These are phyloP conservation scores for Trichodelitschia bisporula DNA, from an alignment of 495 filamentous ascomycete genomes.

Conservation along the genomic window DNA sequence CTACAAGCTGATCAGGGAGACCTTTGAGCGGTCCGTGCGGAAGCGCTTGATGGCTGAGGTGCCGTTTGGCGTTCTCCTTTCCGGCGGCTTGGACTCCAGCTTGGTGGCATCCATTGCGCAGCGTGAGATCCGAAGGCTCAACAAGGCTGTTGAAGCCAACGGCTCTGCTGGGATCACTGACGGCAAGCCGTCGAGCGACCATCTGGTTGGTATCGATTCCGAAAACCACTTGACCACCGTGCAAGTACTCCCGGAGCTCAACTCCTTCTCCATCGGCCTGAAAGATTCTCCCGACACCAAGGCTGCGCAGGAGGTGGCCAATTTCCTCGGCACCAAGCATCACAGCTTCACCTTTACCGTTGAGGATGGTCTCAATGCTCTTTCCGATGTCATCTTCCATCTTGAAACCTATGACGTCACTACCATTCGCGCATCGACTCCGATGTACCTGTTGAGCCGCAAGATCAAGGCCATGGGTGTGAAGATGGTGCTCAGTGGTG, in stretches of 20 bases:
- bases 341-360: conserved; percentile 96
- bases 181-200: conserved; percentile 22
- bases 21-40: conserved; percentile 73
- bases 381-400: conserved; percentile 93
- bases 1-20: conserved; percentile 51
- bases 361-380: conserved; percentile 84
- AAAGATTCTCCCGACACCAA: conserved; percentile 73
- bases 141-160: conserved; percentile 18
- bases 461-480: conserved; percentile 99
- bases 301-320: conserved; percentile 72
- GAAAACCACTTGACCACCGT: conserved; percentile 72
- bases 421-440: conserved; percentile 92
- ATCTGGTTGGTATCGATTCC: conserved; percentile 84
- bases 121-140: conserved; percentile 60
- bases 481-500: conserved; percentile 95
- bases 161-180: conserved; percentile 17
- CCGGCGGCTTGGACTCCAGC: conserved; percentile 87
- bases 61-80: conserved; percentile 86
- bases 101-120: conserved; percentile 89
- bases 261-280: conserved; percentile 95
- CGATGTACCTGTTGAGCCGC: conserved; percentile 90
- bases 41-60: conserved; percentile 98
- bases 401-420: conserved; percentile 96
- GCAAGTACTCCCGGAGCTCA: conserved; percentile 75
- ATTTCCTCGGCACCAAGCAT: conserved; percentile 90